Conservation (phyloP, 1,284 basidiomycete species). For the Kwoniella shivajii region DNA sequence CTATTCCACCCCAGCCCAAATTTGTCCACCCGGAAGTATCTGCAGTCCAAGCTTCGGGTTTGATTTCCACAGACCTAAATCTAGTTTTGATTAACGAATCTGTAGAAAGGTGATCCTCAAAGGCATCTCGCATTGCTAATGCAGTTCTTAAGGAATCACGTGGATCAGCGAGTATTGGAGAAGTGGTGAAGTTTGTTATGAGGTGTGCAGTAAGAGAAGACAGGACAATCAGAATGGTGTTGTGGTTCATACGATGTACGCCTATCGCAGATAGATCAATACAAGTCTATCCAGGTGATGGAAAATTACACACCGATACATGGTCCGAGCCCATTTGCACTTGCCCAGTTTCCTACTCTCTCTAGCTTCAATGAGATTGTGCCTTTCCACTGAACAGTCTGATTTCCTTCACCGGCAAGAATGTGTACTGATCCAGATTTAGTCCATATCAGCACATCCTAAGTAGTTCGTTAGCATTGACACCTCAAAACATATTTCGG, state of each 20-base stretch:
- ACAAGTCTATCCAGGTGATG: not conserved
- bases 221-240: constrained; percentile 32
- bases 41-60: constrained; percentile 22
- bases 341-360: constrained; percentile 47
- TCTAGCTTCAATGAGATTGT: constrained; percentile 23
- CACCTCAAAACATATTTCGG: not conserved
- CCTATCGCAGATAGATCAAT: constrained; percentile 20
- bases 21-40: constrained; percentile 29
- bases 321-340: constrained; percentile 35
- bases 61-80: constrained; percentile 8
- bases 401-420: constrained; percentile 8
- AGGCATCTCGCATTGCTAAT: constrained; percentile 36
- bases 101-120: constrained; percentile 27
- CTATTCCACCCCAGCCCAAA: constrained; percentile 26
- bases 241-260: constrained; percentile 24
- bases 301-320: constrained; percentile 36
- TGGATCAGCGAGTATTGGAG: constrained; percentile 26
- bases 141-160: constrained; percentile 29
- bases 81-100: constrained; percentile 14
- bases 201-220: constrained; percentile 41
- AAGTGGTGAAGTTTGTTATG: constrained; percentile 28
- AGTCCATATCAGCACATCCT: constrained; percentile 42
- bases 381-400: constrained; percentile 19
- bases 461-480: constrained; percentile 2
- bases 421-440: constrained; percentile 42